Evolutionary conservation across 192 early-diverging fungal genomes (phyloP).

Genomic region (Coemansia sp.): DNA sequence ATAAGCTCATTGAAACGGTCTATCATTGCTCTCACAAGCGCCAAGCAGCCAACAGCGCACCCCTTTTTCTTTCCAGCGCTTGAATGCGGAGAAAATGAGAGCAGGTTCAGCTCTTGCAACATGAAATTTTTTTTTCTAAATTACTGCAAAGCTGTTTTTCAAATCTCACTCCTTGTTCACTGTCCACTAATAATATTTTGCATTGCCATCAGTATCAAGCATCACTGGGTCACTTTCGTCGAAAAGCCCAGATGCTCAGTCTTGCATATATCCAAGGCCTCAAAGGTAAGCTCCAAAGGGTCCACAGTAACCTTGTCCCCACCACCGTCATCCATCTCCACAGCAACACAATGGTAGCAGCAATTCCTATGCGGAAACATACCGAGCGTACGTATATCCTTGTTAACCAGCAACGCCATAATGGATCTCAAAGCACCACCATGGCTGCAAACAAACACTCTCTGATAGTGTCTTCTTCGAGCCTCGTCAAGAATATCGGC

Average conservation of each 20-base stretch:
- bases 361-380: neutral
- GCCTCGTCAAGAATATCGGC: neutral
- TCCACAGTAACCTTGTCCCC: neutral
- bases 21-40: too few relatives aligned
- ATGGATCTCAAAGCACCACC: neutral
- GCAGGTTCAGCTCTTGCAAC: too few relatives aligned
- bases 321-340: neutral
- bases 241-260: neutral
- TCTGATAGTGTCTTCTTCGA: neutral
- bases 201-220: too few relatives aligned
- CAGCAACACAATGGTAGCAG: neutral
- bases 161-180: too few relatives aligned
- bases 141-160: too few relatives aligned
- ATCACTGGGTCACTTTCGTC: too few relatives aligned
- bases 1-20: too few relatives aligned
- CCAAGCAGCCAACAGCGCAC: too few relatives aligned
- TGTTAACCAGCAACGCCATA: neutral
- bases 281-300: neutral
- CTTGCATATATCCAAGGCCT: neutral
- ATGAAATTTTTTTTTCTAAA: too few relatives aligned
- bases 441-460: neutral
- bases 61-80: too few relatives aligned
- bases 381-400: neutral
- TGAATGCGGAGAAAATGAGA: too few relatives aligned
- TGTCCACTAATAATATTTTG: too few relatives aligned